Base-by-base conservation (phyloP, 2,329 filamentous ascomycete species). In the Myriosclerotinia curreyana region DNA sequence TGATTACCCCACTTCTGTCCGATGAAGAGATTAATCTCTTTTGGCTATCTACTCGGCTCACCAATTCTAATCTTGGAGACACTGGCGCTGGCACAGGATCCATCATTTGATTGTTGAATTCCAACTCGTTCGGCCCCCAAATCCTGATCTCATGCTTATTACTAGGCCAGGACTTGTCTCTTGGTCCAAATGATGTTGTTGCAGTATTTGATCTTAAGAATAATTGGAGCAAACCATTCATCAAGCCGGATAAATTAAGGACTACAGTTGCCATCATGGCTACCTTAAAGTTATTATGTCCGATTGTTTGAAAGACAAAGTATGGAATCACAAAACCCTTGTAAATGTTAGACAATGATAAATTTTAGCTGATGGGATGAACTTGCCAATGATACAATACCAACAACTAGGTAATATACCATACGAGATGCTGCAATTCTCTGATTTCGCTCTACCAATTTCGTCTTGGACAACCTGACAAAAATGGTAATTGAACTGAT, bases 241-340 rank as follows among this genome's bases (percentile, higher is more conserved):
- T 80, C 20, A 90, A 76, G 2, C 87, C 88, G 0, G 86, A 86
- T 2, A 88, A 78, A 71, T 89, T 89, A 20, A 86, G 79, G 3
- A 86, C 84, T 8, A 90, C 84, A 20, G 86, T 83, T 34, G 86
- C 85, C 49, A 89, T 82, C 79, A 88, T 85, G 2, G 84, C 80
- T 5, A 87, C 76, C 34, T 80, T 82, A 52, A 82, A 65, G 74
- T 79, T 78, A 36, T 78, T 74, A 58, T 62, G 20, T n/a, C 55
- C 73, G 63, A 85, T 81, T 7, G 81, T 79, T 25, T 87, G 76
- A 15, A 81, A 81, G 67, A 81, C 82, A 73, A 90, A 90, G 66
- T 85, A 89, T 1, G 88, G 84, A 20, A 88, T 79, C 63, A 88
- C 77, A 54, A 86, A 81, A 51, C 80, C 77, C 84, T 87, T 40